These are phyloP conservation scores for Aegilops bicornis DNA, from an alignment of 176 grass and related monocot genomes.

Conservation along the genomic window DNA sequence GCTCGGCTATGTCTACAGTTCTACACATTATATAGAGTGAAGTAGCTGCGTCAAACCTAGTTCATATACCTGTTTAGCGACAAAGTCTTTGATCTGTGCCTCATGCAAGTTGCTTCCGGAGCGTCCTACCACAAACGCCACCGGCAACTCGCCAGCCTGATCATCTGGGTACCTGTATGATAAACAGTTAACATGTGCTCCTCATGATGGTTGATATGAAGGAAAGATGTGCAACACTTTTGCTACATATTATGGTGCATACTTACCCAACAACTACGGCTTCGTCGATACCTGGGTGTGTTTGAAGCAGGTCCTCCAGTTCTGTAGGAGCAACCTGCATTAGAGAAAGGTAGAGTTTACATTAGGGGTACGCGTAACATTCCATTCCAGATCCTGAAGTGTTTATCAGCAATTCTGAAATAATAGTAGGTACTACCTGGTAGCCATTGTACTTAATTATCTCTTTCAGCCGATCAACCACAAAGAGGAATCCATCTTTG, in stretches of 20 bases:
- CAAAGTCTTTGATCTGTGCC: conserved; percentile 38
- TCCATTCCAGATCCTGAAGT: not conserved
- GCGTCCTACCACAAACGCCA: conserved; percentile 35
- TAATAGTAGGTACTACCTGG: conserved; percentile 47
- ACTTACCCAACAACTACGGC: conserved; percentile 50
- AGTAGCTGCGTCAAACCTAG: not conserved
- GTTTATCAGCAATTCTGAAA: not conserved
- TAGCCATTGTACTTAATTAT: conserved; percentile 66
- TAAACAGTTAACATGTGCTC: not conserved
- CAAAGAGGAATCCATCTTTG: conserved; percentile 44
- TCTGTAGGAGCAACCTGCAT: conserved; percentile 47
- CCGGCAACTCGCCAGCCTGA: conserved; percentile 41
- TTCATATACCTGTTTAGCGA: conserved; percentile 41
- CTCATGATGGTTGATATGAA: not conserved
- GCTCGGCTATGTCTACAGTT: not conserved
- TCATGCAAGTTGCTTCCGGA: conserved; percentile 8
- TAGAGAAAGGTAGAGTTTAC: not conserved
- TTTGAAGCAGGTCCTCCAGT: conserved; percentile 51
- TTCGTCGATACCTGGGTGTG: conserved; percentile 45
- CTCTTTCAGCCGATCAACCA: conserved; percentile 53
- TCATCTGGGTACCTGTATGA: conserved; percentile 39
- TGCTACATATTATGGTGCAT: not conserved
- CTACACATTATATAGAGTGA: not conserved
- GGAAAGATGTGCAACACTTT: not conserved
- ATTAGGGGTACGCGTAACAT: not conserved